Base-by-base conservation (phyloP, 805 yeast genomes). In the Blastobotrys attinorum region DNA sequence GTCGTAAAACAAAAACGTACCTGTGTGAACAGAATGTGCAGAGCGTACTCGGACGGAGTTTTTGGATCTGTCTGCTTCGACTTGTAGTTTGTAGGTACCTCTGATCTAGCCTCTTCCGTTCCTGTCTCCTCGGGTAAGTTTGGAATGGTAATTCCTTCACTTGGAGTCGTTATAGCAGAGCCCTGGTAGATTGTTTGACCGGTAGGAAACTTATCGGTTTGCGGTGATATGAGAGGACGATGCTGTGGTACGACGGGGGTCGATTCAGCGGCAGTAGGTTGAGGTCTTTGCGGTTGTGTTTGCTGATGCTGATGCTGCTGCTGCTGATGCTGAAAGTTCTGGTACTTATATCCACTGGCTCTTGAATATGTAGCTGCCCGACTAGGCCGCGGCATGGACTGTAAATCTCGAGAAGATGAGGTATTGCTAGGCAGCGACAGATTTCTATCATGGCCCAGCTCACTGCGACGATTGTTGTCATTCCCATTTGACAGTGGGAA, bases 21-120 rank as follows among this genome's bases (percentile, higher is more conserved):
- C 56, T 90, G 95, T 2, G 97, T 87, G 60, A 94, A 94, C 33
- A 94, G 72, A 21, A 94, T 88, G 62, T 94, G 97, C 43, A 94
- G 67, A 0, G 97, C 92, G 59, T 92, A 92, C 56, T 89, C 97
- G 0, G 90, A 52, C 2, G 58, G 56, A 7, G 57, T 55, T 39
- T 56, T 56, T 4, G 54, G 48, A 21, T 54, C 58, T 7, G 53
- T 20, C 21, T 13, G 33, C 32, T 43, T 38, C 8, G 18, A 20
- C 20, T 35, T 42, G 22, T 33, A 27, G n/a, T 27, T 17, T 5
- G 37, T 31, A 10, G 27, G 29, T 22, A 22, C 6, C 27, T 23
- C 25, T 8, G 15, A 34, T 40, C 13, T 37, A 36, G 7, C 45
- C 44, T n/a, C 43, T 44, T n/a, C 45, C 43, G 31, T 39, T 46